phyloP scores from a whole-genome alignment of 2,329 filamentous ascomycete genomes.

The Cytospora schulzeri region DNA sequence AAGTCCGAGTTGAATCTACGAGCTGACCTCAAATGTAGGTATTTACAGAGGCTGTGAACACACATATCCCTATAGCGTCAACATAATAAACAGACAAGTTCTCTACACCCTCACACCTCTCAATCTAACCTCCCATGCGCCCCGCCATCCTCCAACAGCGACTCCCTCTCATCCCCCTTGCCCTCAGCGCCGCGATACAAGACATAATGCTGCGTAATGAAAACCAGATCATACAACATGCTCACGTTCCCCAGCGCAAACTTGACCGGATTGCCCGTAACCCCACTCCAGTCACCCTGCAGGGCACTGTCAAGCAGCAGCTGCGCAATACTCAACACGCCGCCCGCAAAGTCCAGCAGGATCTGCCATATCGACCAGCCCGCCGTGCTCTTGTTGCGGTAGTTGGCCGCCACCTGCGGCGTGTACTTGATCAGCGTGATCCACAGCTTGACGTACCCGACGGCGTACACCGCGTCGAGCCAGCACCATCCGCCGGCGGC shows the following conservation, averaged over 20 bases:
- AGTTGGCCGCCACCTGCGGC: slow-evolving; percentile 83
- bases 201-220: slow-evolving; percentile 86
- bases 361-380: slow-evolving; percentile 90
- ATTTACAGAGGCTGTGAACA: background rate
- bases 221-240: slow-evolving; percentile 82
- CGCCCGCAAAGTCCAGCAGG: slow-evolving; percentile 79
- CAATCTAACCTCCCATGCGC: slow-evolving; percentile 38
- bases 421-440: slow-evolving; percentile 92
- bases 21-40: background rate
- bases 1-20: background rate
- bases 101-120: background rate
- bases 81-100: background rate
- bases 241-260: slow-evolving; percentile 83
- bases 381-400: slow-evolving; percentile 77
- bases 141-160: slow-evolving; percentile 40
- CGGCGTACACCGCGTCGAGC: slow-evolving; percentile 65
- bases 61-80: background rate
- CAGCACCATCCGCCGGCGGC: slow-evolving; percentile 57
- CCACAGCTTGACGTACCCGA: slow-evolving; percentile 87
- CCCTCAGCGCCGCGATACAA: slow-evolving; percentile 58
- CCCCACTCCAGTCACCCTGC: slow-evolving; percentile 84
- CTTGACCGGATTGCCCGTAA: slow-evolving; percentile 91
- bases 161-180: slow-evolving; percentile 40
- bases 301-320: slow-evolving; percentile 82
- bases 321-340: slow-evolving; percentile 79